These are phyloP conservation scores for Fonsecaea pedrosoi DNA, from an alignment of 2,329 filamentous ascomycete genomes.

Conservation along the genomic window DNA sequence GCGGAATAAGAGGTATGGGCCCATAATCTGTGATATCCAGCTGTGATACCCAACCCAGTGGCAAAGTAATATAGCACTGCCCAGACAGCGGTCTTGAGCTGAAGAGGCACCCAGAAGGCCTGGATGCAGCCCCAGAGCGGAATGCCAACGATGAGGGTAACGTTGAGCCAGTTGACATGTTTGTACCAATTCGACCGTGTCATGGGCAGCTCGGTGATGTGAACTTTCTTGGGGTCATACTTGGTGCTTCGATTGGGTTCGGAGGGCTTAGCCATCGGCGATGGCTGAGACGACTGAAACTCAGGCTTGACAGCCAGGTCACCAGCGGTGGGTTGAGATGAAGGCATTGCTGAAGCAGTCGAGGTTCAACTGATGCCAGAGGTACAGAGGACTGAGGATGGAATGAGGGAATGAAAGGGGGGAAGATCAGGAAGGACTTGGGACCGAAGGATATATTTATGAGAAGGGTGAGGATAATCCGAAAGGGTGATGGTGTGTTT, in stretches of 20 bases:
- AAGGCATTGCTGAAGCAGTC: conserved; percentile 53
- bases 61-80: conserved; percentile 82
- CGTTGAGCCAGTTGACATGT: conserved; percentile 94
- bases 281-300: conserved; percentile 53
- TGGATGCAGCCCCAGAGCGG: conserved; percentile 75
- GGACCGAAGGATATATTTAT: conserved; percentile 14
- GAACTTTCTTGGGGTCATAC: conserved; percentile 73
- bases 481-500: conserved; percentile 16
- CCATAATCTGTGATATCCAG: conserved; percentile 83
- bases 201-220: conserved; percentile 83
- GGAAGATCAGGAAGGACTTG: neutral
- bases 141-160: conserved; percentile 77
- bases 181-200: conserved; percentile 86
- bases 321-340: conserved; percentile 58
- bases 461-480: conserved; percentile 15
- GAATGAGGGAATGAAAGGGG: conserved; percentile 16
- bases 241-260: conserved; percentile 61
- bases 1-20: conserved; percentile 85
- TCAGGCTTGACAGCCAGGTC: conserved; percentile 58
- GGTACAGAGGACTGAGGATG: conserved; percentile 6
- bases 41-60: conserved; percentile 80
- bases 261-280: conserved; percentile 55
- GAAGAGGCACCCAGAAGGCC: conserved; percentile 78
- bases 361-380: conserved; percentile 26
- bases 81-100: conserved; percentile 74